phyloP scores from a whole-genome alignment of 371 early-diverging fungal species.

The Mortierella sp. region DNA sequence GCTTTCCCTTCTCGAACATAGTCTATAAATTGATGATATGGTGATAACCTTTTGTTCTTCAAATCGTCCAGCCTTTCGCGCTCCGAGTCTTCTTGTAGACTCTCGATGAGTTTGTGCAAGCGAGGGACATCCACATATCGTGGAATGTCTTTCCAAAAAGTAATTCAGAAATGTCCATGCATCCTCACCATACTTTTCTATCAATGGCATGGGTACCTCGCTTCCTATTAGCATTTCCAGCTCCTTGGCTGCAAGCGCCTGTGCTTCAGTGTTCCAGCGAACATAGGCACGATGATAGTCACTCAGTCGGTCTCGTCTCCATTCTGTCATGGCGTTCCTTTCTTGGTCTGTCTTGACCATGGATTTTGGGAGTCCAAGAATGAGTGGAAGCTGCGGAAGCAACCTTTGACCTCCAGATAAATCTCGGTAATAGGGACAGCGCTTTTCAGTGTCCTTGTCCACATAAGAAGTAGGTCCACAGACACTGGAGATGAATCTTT shows the following conservation, averaged over 20 bases:
- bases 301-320: not conserved
- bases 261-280: slow-evolving; percentile 2
- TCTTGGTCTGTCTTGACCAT: slow-evolving; percentile 22
- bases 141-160: slow-evolving; percentile 31
- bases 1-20: slow-evolving; percentile 20
- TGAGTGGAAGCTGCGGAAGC: not conserved
- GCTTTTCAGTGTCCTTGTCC: slow-evolving; percentile 38
- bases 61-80: slow-evolving; percentile 6
- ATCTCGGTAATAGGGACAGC: slow-evolving; percentile 24
- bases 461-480: slow-evolving; percentile 42
- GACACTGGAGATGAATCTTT: slow-evolving; percentile 55
- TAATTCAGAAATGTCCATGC: not conserved
- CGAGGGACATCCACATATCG: slow-evolving; percentile 34
- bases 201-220: not conserved
- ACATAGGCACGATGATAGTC: slow-evolving; percentile 6
- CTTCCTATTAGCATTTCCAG: slow-evolving; percentile 9
- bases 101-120: slow-evolving; percentile 15
- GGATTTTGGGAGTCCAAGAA: slow-evolving; percentile 20
- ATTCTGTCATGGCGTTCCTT: not conserved
- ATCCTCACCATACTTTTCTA: slow-evolving; percentile 21
- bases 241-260: slow-evolving; percentile 22
- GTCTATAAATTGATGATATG: slow-evolving; percentile 10
- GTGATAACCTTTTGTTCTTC: not conserved
- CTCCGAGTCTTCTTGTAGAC: slow-evolving; percentile 13
- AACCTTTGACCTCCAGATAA: slow-evolving; percentile 5